A percentile compares a stretch with the other conserved stretches of the same genome.
Evolutionary conservation across 768 basidiomycete species (phyloP).

Genomic region (Pisolithus microcarpus): DNA sequence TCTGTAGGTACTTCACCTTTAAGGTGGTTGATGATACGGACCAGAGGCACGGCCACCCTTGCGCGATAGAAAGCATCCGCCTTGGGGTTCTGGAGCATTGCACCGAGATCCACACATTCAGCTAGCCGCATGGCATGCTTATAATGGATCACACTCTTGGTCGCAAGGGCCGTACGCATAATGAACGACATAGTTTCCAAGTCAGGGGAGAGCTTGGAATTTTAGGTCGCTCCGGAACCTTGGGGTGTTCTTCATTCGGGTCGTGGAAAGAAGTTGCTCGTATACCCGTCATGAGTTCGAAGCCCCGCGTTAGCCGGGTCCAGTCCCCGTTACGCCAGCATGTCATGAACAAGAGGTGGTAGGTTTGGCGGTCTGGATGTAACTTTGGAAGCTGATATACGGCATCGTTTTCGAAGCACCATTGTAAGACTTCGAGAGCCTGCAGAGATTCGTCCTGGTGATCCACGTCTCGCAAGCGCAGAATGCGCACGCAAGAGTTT

Average conservation of each 20-base stretch:
- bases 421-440: conserved; percentile 55
- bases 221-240: conserved; percentile 35
- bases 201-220: conserved; percentile 40
- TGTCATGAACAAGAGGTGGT: conserved; percentile 52
- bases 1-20: conserved; percentile 12
- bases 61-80: conserved; percentile 33
- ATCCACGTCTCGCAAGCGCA: conserved; percentile 32
- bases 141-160: conserved; percentile 42
- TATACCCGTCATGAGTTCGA: conserved; percentile 71
- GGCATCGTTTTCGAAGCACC: conserved; percentile 58
- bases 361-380: conserved; percentile 36
- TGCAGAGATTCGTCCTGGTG: conserved; percentile 35
- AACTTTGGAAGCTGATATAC: conserved; percentile 37
- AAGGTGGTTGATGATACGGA: conserved; percentile 32
- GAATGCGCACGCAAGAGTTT: conserved; percentile 51
- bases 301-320: conserved; percentile 46
- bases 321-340: conserved; percentile 65
- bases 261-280: conserved; percentile 41
- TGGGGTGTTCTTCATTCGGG: conserved; percentile 38
- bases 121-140: conserved; percentile 59
- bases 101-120: conserved; percentile 37
- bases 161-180: conserved; percentile 50
- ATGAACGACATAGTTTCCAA: conserved; percentile 51
- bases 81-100: conserved; percentile 23
- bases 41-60: conserved; percentile 43